Evolutionary conservation across 2,329 filamentous ascomycete species (phyloP), one percentile per base, ranked within the genome.

Genomic region (Fusarium virguliforme): DNA sequence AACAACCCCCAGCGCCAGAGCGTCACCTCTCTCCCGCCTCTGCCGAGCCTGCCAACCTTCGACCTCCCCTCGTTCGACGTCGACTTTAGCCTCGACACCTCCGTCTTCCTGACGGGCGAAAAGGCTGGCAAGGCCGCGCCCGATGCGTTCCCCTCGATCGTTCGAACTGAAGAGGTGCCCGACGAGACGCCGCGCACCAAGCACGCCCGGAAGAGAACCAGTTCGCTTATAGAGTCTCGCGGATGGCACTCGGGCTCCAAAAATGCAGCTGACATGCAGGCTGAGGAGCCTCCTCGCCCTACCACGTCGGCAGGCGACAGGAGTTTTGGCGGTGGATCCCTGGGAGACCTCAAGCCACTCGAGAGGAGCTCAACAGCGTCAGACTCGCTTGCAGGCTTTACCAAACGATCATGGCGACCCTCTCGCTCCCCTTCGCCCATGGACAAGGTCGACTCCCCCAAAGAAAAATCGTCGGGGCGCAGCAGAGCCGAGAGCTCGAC

Each of bases 11-110:
- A 76, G 37, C 66, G 66, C 51, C 64, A 65, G 57, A 75, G 65
- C 64, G 54, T 64, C 32, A 57, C 70, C 41, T 64, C 64, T 43
- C 59, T 72, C 8, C 60, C 64, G 26, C 54, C 64, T 38, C 41
- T 76, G 64, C 56, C 74, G 28, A 66, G 35, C 60, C 75, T 83
- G 24, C 79, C 84, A 13, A 76, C 79, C 64, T 87, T 88, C 76
- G 85, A 87, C 64, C 79, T 89, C 35, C 84, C 86, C 38, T 84
- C 85, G 1, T 86, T 89, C 77, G 84, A 88, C 68, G 81, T 85
- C 72, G 83, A 83, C 69, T 80, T 83, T 70, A 80, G 85, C 43
- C 81, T 89, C 74, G 83, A 87, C 71, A 83, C 83, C 5, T 83
- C 81, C 18, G 77, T 87, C 30, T 83, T 80, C 48, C 75, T 85